Evolutionary conservation across 2,329 filamentous ascomycete species (phyloP), one percentile per base, ranked within the genome.

Genomic region (Phaeosphaeriaceae sp.): DNA sequence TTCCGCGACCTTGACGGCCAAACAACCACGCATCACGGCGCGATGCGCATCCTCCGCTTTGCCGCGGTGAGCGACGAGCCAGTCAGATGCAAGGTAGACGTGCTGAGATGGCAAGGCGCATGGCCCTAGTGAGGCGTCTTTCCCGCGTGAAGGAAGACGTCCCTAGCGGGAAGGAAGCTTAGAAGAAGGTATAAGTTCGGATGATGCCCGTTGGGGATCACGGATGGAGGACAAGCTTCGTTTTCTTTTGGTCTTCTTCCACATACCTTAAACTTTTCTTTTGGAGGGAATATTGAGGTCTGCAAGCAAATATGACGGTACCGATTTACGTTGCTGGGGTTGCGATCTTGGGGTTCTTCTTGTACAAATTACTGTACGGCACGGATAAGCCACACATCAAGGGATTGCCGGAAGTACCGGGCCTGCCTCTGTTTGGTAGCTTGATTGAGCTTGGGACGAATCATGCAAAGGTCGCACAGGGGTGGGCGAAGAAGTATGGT

Each of bases 371-470:
- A 21, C 73, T 83, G 15, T 81, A 81, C 58, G 73, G 72, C 7
- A 83, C 81, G 5, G 81, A 83, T 56, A 76, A 76, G 20, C 81
- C 81, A 13, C 80, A 81, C 60, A 83, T 83, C 69, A 82, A 83
- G 59, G 76, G 76, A 24, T 62, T 83, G 1, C 81, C 81, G 3
- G 80, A 82, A 62, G 74, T 83, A 7, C 80, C 80, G 6, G 81
- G 81, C 13, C 71, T 80, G 0, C 81, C 81, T 17, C 71, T 83
- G 2, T 79, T 83, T 48, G 81, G 81, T 19, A 82, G 79, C 57
- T 69, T 83, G 20, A 67, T 78, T 15, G 78, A 83, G 57, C 72
- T 83, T 2, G 81, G 81, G n/a, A 73, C 74, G 7, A 75, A 80
- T 41, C 81, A 83, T 67, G 80, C 81, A 33, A 76, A 77, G 50